These are phyloP conservation scores for Neofusicoccum umdonicola DNA, from an alignment of 2,329 filamentous ascomycete genomes.

Conservation along the genomic window DNA sequence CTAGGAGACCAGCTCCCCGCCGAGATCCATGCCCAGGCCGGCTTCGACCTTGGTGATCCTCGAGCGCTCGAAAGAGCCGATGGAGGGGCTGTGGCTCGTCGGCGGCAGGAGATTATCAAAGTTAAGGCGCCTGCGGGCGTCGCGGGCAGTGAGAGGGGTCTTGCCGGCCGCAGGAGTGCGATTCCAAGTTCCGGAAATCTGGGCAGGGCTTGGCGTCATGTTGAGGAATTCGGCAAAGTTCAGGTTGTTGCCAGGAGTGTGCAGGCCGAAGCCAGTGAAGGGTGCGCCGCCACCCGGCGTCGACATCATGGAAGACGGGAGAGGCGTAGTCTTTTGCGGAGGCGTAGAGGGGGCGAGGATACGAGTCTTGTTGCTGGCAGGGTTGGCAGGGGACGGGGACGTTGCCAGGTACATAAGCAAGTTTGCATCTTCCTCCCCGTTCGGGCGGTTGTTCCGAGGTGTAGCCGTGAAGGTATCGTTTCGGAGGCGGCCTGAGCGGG, in stretches of 20 bases:
- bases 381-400: conserved; percentile 80
- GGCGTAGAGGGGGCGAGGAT: conserved; percentile 55
- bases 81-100: conserved; percentile 44
- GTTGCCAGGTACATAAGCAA: conserved; percentile 86
- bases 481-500: conserved; percentile 40
- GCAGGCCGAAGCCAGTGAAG: conserved; percentile 62
- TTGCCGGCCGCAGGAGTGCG: conserved; percentile 59
- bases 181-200: conserved; percentile 67
- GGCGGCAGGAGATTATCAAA: conserved; percentile 73
- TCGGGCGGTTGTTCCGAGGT: conserved; percentile 46
- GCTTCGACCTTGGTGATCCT: conserved; percentile 45
- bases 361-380: conserved; percentile 41
- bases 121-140: conserved; percentile 73
- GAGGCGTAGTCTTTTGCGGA: conserved; percentile 54
- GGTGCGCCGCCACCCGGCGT: conserved; percentile 62
- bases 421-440: conserved; percentile 78
- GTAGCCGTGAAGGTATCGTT: conserved; percentile 36
- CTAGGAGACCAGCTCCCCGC: conserved; percentile 60
- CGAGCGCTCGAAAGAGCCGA: conserved; percentile 25
- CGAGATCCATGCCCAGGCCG: conserved; percentile 64
- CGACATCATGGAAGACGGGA: conserved; percentile 85
- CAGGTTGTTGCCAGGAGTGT: conserved; percentile 80
- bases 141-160: conserved; percentile 68
- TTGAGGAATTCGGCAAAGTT: conserved; percentile 98
- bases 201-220: conserved; percentile 91